Conservation (phyloP, 2,329 filamentous ascomycete genomes). For the Venturia asperata region DNA sequence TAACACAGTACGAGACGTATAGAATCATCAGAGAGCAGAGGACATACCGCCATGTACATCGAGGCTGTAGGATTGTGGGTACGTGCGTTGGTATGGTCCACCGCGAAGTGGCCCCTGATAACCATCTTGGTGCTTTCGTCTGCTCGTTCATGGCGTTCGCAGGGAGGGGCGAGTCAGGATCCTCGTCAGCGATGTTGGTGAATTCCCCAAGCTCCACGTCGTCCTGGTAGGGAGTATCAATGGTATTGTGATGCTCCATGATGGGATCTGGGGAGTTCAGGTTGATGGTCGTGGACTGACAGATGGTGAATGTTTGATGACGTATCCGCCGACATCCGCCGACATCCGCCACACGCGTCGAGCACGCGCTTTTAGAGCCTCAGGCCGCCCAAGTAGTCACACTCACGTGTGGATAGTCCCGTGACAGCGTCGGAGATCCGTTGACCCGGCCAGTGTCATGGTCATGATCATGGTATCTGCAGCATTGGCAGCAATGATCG, state of each 20-base stretch:
- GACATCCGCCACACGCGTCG: background rate
- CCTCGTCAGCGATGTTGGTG: slow-evolving; percentile 1
- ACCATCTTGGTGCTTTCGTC: slow-evolving; percentile 15
- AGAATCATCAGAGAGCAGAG: background rate
- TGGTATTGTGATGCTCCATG: background rate
- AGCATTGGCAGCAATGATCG: too few species aligned
- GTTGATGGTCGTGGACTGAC: background rate
- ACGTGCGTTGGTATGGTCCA: slow-evolving; percentile 3
- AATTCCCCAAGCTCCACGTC: slow-evolving; percentile 15
- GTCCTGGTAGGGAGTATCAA: slow-evolving; percentile 13
- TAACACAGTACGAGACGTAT: slow-evolving; percentile 30
- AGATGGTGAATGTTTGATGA: background rate
- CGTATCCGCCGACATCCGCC: background rate
- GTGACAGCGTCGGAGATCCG: too few species aligned
- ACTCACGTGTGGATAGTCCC: too few species aligned
- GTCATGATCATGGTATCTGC: too few species aligned
- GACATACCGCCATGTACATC: slow-evolving; percentile 14
- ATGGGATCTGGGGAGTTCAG: background rate
- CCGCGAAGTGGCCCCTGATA: background rate
- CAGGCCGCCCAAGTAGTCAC: too few species aligned
- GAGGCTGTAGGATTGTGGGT: slow-evolving; percentile 6
- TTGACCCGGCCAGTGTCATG: too few species aligned
- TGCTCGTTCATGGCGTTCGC: background rate
- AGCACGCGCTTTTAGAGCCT: background rate
- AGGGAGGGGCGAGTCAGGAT: slow-evolving; percentile 13